Conservation (phyloP, 2,329 filamentous ascomycete species). For the Colletotrichum zoysiae region DNA sequence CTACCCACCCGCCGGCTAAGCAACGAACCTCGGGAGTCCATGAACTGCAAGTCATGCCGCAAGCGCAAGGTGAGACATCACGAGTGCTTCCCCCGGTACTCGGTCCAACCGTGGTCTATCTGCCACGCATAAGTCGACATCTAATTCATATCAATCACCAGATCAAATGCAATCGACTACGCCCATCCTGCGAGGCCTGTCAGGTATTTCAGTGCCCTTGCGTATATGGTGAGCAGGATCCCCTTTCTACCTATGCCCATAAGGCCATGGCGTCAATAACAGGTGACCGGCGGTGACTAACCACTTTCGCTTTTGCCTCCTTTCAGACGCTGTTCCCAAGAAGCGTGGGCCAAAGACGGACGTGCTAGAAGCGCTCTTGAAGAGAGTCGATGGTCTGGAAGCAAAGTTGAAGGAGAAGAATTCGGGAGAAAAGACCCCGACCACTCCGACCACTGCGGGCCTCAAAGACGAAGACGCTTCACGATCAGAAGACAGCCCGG, state of each 20-base stretch:
- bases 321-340: conserved; percentile 85
- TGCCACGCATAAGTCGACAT: conserved; percentile 3
- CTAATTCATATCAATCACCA: conserved; percentile 51
- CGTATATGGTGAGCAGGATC: conserved; percentile 77
- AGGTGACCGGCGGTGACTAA: conserved; percentile 23
- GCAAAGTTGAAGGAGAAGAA: conserved; percentile 81
- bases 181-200: conserved; percentile 88
- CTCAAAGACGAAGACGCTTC: conserved; percentile 45
- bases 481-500: conserved; percentile 45
- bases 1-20: conserved; percentile 77
- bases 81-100: background rate
- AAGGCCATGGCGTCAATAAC: background rate
- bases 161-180: conserved; percentile 93
- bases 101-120: background rate
- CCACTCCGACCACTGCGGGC: conserved; percentile 43
- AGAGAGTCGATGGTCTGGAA: conserved; percentile 87
- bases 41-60: conserved; percentile 96
- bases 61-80: conserved; percentile 80
- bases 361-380: conserved; percentile 85
- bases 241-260: background rate
- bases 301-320: background rate
- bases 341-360: conserved; percentile 93
- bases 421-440: conserved; percentile 50
- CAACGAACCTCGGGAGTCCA: conserved; percentile 86
- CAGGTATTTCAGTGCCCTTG: conserved; percentile 90